Evolutionary conservation across 352 stramenopile species (phyloP).

Genomic region (Phytophthora constricta): DNA sequence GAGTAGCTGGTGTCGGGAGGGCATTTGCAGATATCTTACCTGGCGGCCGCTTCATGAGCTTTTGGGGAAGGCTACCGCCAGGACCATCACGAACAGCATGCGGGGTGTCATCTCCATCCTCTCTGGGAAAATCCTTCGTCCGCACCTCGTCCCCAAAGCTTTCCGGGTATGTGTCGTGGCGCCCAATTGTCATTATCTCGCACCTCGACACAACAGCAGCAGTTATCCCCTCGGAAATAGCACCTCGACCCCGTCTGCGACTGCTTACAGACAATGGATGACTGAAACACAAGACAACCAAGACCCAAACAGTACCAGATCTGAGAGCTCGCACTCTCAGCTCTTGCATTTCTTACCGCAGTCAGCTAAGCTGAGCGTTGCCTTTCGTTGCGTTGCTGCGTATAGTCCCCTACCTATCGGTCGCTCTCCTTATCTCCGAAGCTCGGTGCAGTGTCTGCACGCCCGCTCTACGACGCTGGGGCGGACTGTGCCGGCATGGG

Average conservation of each 20-base stretch:
- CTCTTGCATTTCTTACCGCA: conserved; percentile 34
- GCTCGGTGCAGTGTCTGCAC: too few species aligned
- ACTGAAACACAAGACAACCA: too few species aligned
- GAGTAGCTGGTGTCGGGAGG: neutral
- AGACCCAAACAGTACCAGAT: conserved; percentile 6
- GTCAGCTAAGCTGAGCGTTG: too few species aligned
- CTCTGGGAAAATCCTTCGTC: conserved; percentile 16
- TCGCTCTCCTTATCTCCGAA: conserved; percentile 1
- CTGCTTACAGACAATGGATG: neutral
- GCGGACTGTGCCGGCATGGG: conserved; percentile 19
- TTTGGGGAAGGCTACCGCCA: conserved; percentile 17
- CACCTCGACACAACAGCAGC: neutral
- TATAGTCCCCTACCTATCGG: conserved; percentile 13
- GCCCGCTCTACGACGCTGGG: conserved; percentile 29
- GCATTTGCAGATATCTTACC: conserved; percentile 5
- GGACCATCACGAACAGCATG: conserved; percentile 4
- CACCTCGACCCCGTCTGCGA: neutral
- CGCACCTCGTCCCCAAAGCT: conserved; percentile 20
- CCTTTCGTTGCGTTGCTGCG: too few species aligned
- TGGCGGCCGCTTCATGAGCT: conserved; percentile 45
- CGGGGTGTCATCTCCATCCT: conserved; percentile 16
- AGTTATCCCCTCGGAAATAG: too few species aligned
- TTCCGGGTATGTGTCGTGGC: conserved; percentile 13
- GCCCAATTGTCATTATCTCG: conserved; percentile 34
- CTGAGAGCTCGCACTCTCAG: neutral